Evolutionary conservation across 371 early-diverging fungal genomes (phyloP).

Genomic region (Mucor piriformis): DNA sequence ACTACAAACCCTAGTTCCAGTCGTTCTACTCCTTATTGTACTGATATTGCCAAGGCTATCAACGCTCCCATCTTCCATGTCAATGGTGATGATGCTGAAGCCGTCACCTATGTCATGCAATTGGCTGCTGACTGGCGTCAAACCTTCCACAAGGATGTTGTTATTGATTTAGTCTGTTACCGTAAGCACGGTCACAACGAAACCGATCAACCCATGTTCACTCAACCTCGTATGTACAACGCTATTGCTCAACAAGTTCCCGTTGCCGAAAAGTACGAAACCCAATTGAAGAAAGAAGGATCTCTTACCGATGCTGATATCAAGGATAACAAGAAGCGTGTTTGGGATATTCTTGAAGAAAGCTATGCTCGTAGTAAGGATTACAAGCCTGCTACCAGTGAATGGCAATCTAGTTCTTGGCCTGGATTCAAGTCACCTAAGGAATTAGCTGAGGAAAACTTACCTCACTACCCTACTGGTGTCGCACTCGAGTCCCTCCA

Average conservation of each 20-base stretch:
- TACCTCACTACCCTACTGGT: conserved; percentile 79
- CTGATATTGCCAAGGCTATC: conserved; percentile 96
- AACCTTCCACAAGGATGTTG: conserved; percentile 94
- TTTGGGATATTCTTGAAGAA: conserved; percentile 91
- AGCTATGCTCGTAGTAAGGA: conserved; percentile 86
- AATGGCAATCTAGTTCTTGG: conserved; percentile 96
- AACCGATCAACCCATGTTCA: conserved; percentile 97
- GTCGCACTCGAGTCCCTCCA: conserved; percentile 72
- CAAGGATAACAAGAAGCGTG: conserved; percentile 83
- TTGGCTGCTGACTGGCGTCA: conserved; percentile 96
- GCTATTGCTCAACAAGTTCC: conserved; percentile 84
- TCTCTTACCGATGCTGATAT: conserved; percentile 82
- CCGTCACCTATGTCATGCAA: conserved; percentile 92
- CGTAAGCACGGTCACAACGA: conserved; percentile 98
- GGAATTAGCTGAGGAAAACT: conserved; percentile 74
- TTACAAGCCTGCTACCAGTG: conserved; percentile 85
- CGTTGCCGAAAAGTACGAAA: conserved; percentile 82
- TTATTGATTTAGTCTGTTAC: conserved; percentile 96
- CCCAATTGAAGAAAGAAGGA: conserved; percentile 82
- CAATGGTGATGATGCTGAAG: conserved; percentile 96
- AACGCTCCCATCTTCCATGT: conserved; percentile 97
- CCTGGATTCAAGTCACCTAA: conserved; percentile 83
- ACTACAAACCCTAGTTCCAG: conserved; percentile 96
- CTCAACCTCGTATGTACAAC: conserved; percentile 97
- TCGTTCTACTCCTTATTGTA: conserved; percentile 95